phyloP scores from a whole-genome alignment of 495 filamentous ascomycete species.

The Annulohypoxylon bovei region DNA sequence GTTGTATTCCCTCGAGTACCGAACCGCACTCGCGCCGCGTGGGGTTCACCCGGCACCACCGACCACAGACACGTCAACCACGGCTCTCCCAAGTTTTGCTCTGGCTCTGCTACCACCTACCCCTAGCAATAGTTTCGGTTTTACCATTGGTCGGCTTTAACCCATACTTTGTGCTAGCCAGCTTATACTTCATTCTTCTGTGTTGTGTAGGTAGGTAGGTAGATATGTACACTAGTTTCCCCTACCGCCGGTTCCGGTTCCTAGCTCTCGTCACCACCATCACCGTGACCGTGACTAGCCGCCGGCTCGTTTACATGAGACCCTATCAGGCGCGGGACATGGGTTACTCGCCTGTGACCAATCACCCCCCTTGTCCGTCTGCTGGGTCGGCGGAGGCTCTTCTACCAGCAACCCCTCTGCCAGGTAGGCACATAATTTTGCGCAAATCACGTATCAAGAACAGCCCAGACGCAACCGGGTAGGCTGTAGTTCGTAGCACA shows the following conservation, averaged over 20 bases:
- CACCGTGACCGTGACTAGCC: constrained; percentile 39
- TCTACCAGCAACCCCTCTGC: neutral
- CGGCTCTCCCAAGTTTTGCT: neutral
- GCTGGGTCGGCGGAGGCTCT: neutral
- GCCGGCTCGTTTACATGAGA: constrained; percentile 8
- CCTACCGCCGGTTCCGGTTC: too few species aligned
- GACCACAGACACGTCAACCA: neutral
- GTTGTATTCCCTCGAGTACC: neutral
- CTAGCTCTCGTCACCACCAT: neutral
- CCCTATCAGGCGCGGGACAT: neutral
- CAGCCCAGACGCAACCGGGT: neutral
- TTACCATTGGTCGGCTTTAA: neutral
- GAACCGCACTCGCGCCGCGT: neutral
- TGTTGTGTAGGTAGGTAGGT: too few species aligned
- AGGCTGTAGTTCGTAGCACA: neutral
- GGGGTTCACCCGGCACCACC: neutral
- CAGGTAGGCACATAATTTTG: neutral
- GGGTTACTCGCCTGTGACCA: constrained; percentile 1
- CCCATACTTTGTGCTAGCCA: neutral
- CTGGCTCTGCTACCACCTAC: neutral
- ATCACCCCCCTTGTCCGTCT: neutral
- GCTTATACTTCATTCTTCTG: neutral
- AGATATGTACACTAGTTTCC: too few species aligned
- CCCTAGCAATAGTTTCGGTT: neutral
- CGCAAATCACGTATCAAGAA: neutral